Conservation (phyloP, 768 basidiomycete genomes). For the Leccinum boreale region DNA sequence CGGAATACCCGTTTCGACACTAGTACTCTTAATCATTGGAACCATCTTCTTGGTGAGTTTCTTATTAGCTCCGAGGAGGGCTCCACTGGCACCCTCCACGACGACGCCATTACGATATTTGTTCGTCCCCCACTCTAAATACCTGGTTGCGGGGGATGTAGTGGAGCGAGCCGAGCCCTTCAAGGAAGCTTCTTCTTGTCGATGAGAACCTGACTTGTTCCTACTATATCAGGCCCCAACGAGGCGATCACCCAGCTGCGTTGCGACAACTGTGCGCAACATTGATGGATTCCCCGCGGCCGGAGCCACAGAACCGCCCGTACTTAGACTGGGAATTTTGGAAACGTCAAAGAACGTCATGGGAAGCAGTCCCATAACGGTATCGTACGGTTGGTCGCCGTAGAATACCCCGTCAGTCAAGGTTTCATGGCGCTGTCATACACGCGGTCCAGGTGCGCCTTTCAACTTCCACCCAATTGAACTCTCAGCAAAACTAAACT, state of each 20-base stretch:
- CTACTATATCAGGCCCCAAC: constrained; percentile 17
- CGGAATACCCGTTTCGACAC: constrained; percentile 6
- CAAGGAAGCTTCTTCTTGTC: background rate
- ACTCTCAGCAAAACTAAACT: constrained; percentile 6
- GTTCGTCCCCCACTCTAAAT: constrained; percentile 9
- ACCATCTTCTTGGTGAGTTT: background rate
- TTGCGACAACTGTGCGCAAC: background rate
- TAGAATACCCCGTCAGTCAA: constrained; percentile 30
- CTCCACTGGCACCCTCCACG: constrained; percentile 26
- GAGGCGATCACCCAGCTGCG: constrained; percentile 9
- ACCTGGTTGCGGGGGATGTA: constrained; percentile 14
- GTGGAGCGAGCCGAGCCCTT: constrained; percentile 1
- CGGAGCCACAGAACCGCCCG: constrained; percentile 11
- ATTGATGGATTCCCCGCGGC: constrained; percentile 16
- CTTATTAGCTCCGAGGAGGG: background rate
- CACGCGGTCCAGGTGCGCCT: constrained; percentile 31
- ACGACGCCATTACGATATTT: constrained; percentile 22
- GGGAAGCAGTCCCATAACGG: constrained; percentile 28
- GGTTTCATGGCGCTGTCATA: constrained; percentile 34
- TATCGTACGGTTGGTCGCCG: constrained; percentile 26
- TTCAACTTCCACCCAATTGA: background rate
- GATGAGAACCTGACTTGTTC: constrained; percentile 13
- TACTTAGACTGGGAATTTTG: constrained; percentile 1
- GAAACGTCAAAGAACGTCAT: constrained; percentile 24
- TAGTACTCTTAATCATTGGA: background rate